Evolutionary conservation across 108 stramenopile species (phyloP).

Genomic region (Schizochytrium sp.): DNA sequence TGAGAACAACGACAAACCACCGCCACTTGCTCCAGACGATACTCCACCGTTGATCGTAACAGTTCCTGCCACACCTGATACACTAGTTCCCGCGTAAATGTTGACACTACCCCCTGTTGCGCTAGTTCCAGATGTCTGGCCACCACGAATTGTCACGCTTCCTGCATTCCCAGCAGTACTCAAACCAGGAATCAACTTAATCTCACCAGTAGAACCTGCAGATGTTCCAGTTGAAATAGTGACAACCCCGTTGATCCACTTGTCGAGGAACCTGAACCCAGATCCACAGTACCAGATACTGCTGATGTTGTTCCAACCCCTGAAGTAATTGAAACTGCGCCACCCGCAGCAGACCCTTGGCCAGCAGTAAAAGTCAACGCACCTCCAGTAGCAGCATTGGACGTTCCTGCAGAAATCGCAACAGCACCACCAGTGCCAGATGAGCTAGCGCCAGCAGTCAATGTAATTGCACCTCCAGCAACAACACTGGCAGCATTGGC

Average conservation of each 20-base stretch:
- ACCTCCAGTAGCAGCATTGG: background rate
- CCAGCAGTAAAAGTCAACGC: background rate
- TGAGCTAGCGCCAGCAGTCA: background rate
- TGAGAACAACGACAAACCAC: background rate
- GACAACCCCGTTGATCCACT: background rate
- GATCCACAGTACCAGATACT: background rate
- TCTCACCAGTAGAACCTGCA: background rate
- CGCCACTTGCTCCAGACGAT: background rate
- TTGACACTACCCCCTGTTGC: constrained; percentile 65
- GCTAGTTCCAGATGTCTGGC: constrained; percentile 25
- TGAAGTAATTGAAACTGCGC: background rate
- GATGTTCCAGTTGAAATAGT: background rate
- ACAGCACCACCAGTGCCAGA: background rate
- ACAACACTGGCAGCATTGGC: background rate
- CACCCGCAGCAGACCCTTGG: too few species aligned
- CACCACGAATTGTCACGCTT: constrained; percentile 65
- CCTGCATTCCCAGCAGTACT: constrained; percentile 62
- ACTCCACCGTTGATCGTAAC: background rate
- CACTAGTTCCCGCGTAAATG: constrained; percentile 33
- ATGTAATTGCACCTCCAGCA: background rate
- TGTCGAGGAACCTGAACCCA: background rate
- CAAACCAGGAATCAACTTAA: background rate
- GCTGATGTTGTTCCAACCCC: background rate
- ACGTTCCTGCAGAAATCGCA: background rate
- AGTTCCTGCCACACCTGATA: background rate